phyloP scores from a whole-genome alignment of 1,284 basidiomycete genomes.

The Heterobasidion occidentale region DNA sequence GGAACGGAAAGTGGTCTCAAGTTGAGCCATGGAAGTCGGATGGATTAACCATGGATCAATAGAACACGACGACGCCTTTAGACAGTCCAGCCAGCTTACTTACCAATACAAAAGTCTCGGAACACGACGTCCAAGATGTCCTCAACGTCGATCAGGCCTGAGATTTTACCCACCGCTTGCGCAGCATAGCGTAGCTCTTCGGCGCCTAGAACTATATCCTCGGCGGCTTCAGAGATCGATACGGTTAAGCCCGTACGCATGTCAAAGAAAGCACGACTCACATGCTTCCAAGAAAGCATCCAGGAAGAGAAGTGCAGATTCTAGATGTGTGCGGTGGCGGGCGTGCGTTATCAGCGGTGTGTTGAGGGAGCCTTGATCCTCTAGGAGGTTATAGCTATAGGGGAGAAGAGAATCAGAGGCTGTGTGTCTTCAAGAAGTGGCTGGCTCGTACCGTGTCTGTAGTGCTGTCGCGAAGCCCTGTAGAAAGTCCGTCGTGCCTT shows the following conservation, averaged over 20 bases:
- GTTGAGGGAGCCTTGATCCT: slow-evolving; percentile 21
- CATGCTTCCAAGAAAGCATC: slow-evolving; percentile 57
- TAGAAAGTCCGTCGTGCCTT: slow-evolving; percentile 53
- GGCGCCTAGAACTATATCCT: slow-evolving; percentile 71
- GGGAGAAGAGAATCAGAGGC: neutral
- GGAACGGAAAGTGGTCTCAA: too few species aligned
- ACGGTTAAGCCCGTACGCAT: neutral
- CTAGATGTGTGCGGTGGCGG: slow-evolving; percentile 71
- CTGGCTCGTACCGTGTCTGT: slow-evolving; percentile 38
- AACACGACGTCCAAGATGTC: slow-evolving; percentile 80
- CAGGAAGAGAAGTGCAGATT: slow-evolving; percentile 56
- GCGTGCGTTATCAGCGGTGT: slow-evolving; percentile 71
- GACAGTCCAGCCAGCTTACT: slow-evolving; percentile 27
- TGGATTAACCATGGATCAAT: too few species aligned
- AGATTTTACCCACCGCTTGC: slow-evolving; percentile 71
- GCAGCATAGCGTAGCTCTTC: slow-evolving; percentile 84
- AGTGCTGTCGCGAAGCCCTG: slow-evolving; percentile 46
- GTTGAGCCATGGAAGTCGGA: too few species aligned
- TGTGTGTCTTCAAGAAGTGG: neutral
- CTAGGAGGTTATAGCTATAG: slow-evolving; percentile 28
- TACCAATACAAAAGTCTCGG: slow-evolving; percentile 81
- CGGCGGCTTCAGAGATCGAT: slow-evolving; percentile 21
- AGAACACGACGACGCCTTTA: too few species aligned
- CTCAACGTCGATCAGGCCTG: slow-evolving; percentile 67
- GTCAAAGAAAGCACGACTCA: slow-evolving; percentile 23